Base-by-base conservation (phyloP, 768 basidiomycete species). In the Hygrophoropsis aurantiaca region DNA sequence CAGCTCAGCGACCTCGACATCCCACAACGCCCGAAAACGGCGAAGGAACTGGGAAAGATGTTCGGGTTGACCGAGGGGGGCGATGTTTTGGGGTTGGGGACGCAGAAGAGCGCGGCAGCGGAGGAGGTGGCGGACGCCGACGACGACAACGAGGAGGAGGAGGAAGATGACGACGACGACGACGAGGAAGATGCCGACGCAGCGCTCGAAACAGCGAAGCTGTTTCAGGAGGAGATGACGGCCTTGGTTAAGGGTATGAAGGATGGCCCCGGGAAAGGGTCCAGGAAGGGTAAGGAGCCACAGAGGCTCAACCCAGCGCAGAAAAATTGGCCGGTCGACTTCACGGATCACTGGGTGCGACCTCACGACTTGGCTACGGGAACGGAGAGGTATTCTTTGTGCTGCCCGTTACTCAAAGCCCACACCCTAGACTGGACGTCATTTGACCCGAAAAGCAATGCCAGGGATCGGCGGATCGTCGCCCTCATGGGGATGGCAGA, bases 351-450 rank as follows among this genome's bases (percentile, higher is more conserved):
- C 33, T 43, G 42, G 42, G 33, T 30, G 20, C 42, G 8, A n/a
- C n/a, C 20, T 20, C 33, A 24, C 24, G 33, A 43, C 3, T 4
- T 43, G 24, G 26, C 42, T 16, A 30, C 25, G 1, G 27, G 21
- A 4, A 13, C 27, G 8, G 1, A 15, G 3, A 4, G 1, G 13
- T n/a, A 20, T 10, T 3, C 24, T 30, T 43, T 43, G 15, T 13
- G 27, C 24, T n/a, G 42, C 23, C 24, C 20, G 42, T 20, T 6
- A 30, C 42, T 43, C 27, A 24, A n/a, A 19, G 26, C 20, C n/a
- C 42, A 43, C 27, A 43, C 42, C 42, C 33, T 43, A n/a, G 27
- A 43, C 25, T 43, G 42, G 27, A 20, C 27, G 7, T 27, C 20
- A 9, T 27, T 26, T 26, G 24, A n/a, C 24, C 16, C 4, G 15